Evolutionary conservation across 2,329 filamentous ascomycete genomes (phyloP).

Genomic region (Fusarium coicis): DNA sequence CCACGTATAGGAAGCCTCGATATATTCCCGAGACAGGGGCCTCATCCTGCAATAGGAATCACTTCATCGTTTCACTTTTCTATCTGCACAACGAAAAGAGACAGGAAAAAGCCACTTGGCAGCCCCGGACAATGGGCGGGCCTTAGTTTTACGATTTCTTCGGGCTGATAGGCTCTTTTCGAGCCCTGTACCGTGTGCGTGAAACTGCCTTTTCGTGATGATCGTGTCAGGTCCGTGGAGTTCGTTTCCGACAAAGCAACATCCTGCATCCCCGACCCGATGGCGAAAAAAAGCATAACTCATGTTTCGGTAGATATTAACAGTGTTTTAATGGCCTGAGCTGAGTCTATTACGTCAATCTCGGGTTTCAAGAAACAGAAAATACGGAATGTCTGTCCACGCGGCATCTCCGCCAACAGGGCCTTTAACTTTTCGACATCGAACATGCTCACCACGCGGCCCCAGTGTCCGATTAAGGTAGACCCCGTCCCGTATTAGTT

Average conservation of each 20-base stretch:
- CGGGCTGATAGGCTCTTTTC: conserved; percentile 9
- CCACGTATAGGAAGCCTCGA: conserved; percentile 39
- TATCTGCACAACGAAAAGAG: not conserved
- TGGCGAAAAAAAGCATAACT: not conserved
- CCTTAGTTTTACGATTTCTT: not conserved
- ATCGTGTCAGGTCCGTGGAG: conserved; percentile 23
- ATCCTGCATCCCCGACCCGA: not conserved
- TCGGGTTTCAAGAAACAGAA: not conserved
- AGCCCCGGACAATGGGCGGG: not conserved
- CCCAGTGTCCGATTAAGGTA: conserved; percentile 25
- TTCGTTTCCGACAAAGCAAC: not conserved
- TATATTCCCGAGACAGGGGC: conserved; percentile 21
- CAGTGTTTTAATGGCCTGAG: not conserved
- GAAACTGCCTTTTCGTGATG: conserved; percentile 27
- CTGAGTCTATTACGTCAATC: not conserved
- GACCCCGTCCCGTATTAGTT: conserved; percentile 3
- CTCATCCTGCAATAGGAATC: conserved; percentile 1
- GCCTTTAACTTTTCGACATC: not conserved
- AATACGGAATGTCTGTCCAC: not conserved
- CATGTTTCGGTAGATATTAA: conserved; percentile 7
- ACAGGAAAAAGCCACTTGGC: not conserved
- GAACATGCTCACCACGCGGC: not conserved
- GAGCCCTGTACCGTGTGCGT: conserved; percentile 5
- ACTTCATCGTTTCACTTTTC: conserved; percentile 26
- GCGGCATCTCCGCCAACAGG: not conserved